These are phyloP conservation scores for Nakazawaea siamensis DNA, from an alignment of 805 yeast species.

Conservation along the genomic window DNA sequence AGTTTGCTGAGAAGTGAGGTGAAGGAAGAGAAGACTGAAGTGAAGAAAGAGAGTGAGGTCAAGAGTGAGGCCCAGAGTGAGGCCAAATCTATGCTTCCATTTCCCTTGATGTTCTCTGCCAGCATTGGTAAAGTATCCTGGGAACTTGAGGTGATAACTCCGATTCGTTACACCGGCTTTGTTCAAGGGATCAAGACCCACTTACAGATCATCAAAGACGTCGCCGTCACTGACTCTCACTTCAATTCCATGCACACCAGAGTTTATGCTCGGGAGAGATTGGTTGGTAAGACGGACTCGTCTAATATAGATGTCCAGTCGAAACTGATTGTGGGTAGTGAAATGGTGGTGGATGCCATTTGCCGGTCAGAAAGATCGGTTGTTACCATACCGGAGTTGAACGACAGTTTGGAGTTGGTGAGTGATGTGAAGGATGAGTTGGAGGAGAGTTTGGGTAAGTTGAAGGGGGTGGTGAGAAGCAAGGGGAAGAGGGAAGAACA, in stretches of 20 bases:
- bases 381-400: slow-evolving; percentile 5
- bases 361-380: slow-evolving; percentile 6
- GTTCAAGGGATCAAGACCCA: neutral
- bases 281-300: slow-evolving; percentile 4
- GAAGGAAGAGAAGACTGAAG: too few relatives aligned
- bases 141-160: slow-evolving; percentile 10
- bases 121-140: slow-evolving; percentile 5
- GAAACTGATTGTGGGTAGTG: slow-evolving; percentile 1
- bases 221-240: neutral
- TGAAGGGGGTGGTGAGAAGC: neutral
- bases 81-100: too few relatives aligned
- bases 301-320: slow-evolving; percentile 1
- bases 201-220: slow-evolving; percentile 7
- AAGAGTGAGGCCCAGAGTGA: too few relatives aligned
- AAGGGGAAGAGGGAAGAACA: neutral
- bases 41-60: too few relatives aligned
- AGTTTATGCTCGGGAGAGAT: neutral
- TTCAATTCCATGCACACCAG: neutral
- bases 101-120: neutral
- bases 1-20: too few relatives aligned
- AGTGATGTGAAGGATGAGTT: neutral
- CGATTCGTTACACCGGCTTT: slow-evolving; percentile 5
- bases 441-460: neutral
- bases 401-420: slow-evolving; percentile 1
- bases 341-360: too few relatives aligned